phyloP scores from a whole-genome alignment of 2,329 filamentous ascomycete species.

The Hysterium pulicare region DNA sequence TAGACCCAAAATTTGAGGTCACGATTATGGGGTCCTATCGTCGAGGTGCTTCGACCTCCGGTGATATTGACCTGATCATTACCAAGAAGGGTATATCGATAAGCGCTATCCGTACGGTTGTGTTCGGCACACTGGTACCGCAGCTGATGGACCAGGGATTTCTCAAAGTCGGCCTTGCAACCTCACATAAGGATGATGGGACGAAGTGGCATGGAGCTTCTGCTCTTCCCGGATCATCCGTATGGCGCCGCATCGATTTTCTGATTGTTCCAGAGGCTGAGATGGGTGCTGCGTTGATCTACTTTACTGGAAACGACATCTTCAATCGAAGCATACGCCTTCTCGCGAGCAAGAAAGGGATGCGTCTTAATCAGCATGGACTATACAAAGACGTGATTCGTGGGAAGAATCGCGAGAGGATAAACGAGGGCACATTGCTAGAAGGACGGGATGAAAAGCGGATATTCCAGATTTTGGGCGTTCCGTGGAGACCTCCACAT shows the following conservation, averaged over 20 bases:
- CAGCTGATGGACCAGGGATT: constrained; percentile 61
- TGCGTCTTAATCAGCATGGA: constrained; percentile 81
- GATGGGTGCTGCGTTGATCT: constrained; percentile 82
- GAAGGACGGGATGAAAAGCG: constrained; percentile 72
- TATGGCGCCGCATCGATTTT: constrained; percentile 82
- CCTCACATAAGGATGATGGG: constrained; percentile 51
- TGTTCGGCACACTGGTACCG: constrained; percentile 62
- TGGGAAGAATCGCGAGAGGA: constrained; percentile 54
- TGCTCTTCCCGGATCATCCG: constrained; percentile 54
- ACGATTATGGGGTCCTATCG: constrained; percentile 84
- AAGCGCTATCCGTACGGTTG: constrained; percentile 58
- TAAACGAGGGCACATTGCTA: constrained; percentile 66
- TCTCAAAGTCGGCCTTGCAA: constrained; percentile 66
- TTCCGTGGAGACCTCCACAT: constrained; percentile 77
- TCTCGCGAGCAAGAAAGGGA: constrained; percentile 73
- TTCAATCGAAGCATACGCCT: constrained; percentile 86
- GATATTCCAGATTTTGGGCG: constrained; percentile 78
- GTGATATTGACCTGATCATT: constrained; percentile 83
- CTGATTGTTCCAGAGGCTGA: constrained; percentile 76
- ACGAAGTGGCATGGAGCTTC: constrained; percentile 90
- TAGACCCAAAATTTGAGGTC: constrained; percentile 65
- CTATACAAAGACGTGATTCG: constrained; percentile 69
- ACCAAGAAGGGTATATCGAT: constrained; percentile 60
- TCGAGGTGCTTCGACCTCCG: constrained; percentile 68
- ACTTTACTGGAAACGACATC: constrained; percentile 93